A percentile compares a stretch with the other conserved stretches of the same genome.
Evolutionary conservation across 2,329 filamentous ascomycete species (phyloP).

Genomic region (Pyricularia pennisetigena): DNA sequence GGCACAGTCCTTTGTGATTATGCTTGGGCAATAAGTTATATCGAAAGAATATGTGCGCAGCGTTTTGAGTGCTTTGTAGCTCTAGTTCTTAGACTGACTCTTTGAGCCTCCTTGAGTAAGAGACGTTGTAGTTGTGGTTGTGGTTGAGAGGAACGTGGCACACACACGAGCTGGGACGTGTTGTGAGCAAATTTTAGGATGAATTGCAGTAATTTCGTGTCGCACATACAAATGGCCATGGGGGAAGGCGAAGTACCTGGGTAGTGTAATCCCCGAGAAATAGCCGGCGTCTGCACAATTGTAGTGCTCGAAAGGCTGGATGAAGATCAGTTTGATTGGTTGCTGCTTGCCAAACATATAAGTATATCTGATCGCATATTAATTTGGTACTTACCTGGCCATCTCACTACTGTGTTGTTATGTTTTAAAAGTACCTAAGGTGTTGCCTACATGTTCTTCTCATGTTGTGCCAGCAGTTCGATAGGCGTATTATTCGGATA

Average conservation of each 20-base stretch:
- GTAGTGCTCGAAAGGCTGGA: no score
- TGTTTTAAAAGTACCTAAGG: not conserved
- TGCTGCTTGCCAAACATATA: not conserved
- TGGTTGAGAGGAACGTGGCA: constrained; percentile 3
- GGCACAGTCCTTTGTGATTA: constrained; percentile 38
- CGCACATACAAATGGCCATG: not conserved
- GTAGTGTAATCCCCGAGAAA: not conserved
- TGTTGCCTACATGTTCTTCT: not conserved
- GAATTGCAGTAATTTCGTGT: constrained; percentile 3
- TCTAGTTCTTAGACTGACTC: not conserved
- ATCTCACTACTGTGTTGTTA: not conserved
- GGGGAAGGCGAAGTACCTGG: not conserved
- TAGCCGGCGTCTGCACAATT: not conserved
- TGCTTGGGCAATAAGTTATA: not conserved
- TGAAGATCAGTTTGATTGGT: no score
- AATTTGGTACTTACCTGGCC: not conserved
- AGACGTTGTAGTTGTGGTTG: not conserved
- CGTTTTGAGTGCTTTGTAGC: constrained; percentile 2
- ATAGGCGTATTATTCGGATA: not conserved
- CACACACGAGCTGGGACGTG: not conserved
- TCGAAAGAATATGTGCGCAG: not conserved
- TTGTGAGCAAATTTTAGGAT: not conserved
- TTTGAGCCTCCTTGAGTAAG: not conserved
- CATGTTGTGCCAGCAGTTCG: not conserved
- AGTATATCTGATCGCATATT: not conserved